Evolutionary conservation across 768 basidiomycete species (phyloP), one percentile per base, ranked within the genome.

Genomic region (Termitomyces sp.): DNA sequence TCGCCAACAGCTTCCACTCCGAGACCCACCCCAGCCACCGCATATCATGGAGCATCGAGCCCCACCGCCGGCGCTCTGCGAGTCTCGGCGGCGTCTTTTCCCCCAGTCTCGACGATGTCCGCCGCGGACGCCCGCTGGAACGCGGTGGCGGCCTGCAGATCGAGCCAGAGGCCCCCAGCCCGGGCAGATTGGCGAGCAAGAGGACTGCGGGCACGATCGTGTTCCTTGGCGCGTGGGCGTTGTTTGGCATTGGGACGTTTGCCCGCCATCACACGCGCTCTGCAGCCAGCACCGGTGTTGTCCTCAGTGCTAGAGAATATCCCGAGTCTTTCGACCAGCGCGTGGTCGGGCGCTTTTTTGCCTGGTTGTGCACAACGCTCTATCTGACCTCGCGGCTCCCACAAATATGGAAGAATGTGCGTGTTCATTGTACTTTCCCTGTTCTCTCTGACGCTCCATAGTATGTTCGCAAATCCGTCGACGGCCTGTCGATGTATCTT

Each of bases 341-440:
- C 47, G 67, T 94, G 25, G 73, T 98, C 48, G 97, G 97, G 1
- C 86, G 97, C 3, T 82, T 94, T 53, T 94, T 89, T 54, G 95
- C 97, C 9, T 99, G 97, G 97, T 66, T 88, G 19, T 98, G 96
- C 68, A 94, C 95, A 1, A 90, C 85, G 0, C 75, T 98, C 16
- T 99, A 99, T 70, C 75, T 99, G 35, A 98, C 96, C 3, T 91
- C 89, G 3, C 84, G 97, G 57, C 72, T 99, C 64, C 97, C 97
- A 21, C 97, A 99, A 70, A 97, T 99, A 60, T 98, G 97, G 97
- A 96, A 95, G 72, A 98, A 98, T 66, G 95, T 97, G 70, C 68
- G 93, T 84, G 1, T 37, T 49, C 43, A n/a, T n/a, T n/a, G n/a
- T n/a, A n/a, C 30, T 21, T 49, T 28, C 44, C 37, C 39, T 34